Evolutionary conservation across 2,329 filamentous ascomycete genomes (phyloP).

Genomic region (Hypoxylon sp.): DNA sequence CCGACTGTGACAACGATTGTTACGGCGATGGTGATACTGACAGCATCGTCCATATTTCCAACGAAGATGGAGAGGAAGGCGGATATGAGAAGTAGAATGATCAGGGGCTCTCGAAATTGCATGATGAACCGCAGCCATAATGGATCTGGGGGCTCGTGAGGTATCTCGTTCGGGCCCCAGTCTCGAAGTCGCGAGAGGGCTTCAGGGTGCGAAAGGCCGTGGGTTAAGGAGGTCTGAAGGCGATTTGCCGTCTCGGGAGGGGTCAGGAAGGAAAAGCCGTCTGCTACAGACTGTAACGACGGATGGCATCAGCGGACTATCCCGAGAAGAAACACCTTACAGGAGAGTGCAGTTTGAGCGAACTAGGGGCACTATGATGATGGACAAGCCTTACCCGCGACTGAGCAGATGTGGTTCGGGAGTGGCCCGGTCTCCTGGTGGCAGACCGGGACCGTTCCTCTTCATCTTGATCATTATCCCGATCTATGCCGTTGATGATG

Average conservation of each 20-base stretch:
- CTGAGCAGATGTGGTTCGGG: conserved; percentile 62
- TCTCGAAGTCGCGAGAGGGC: conserved; percentile 80
- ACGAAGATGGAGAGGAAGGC: conserved; percentile 88
- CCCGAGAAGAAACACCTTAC: not conserved
- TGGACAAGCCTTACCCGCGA: conserved; percentile 56
- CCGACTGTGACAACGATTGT: conserved; percentile 97
- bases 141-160: conserved; percentile 91
- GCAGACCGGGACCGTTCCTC: conserved; percentile 47
- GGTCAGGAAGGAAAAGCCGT: conserved; percentile 72
- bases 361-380: not conserved
- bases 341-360: not conserved
- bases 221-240: conserved; percentile 81
- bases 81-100: conserved; percentile 88
- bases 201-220: conserved; percentile 82
- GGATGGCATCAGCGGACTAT: conserved; percentile 12
- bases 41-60: conserved; percentile 91
- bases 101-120: conserved; percentile 96
- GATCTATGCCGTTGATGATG: conserved; percentile 44
- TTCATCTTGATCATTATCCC: conserved; percentile 40
- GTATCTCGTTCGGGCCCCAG: conserved; percentile 92
- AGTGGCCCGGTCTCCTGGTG: conserved; percentile 48
- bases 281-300: conserved; percentile 58
- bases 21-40: conserved; percentile 95
- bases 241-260: conserved; percentile 78
- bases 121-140: conserved; percentile 94